Evolutionary conservation across 1,139 yeast genomes (phyloP), one percentile per base, ranked within the genome.

Genomic region (Lodderomyces margitis): DNA sequence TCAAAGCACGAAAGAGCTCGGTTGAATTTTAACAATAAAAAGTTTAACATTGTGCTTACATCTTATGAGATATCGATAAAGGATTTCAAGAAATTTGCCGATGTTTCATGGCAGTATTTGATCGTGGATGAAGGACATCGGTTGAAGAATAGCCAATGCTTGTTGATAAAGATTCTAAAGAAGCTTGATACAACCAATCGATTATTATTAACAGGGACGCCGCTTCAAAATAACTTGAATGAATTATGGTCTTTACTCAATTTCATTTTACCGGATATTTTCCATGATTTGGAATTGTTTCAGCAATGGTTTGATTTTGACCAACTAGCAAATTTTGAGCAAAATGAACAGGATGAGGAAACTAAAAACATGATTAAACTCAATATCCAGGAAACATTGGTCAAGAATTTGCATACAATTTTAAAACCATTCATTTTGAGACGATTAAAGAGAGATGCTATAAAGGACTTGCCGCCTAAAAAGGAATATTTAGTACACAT

Each of bases 41-140:
- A 40, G 21, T 59, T 81, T 19, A 34, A 41, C 21, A 78, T 89
- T 4, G 71, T 91, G 7, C 64, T 92, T 8, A 87, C 96, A 0
- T 83, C 95, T 20, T 92, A 89, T 64, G 97, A 91, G 56, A 74
- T 86, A 30, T 74, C 88, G 2, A 75, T 91, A 39, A 73, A 77
- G 41, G 98, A 91, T 57, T 75, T 77, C 40, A 53, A 61, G 23
- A 74, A 63, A 49, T 66, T 92, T 38, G 70, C 74, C 31, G 56
- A 59, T 12, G 66, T 77, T 6, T 62, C 66, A 25, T 91, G 97
- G 97, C 83, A 83, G 47, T 91, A 83, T 57, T 66, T 92, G 42
- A 86, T 89, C 39, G 95, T 91, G n/a, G 98, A 91, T 61, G 98
- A 91, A 61, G 98, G 98, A 5, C 98, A 91, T 62, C 70, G 98